Conservation (phyloP, 2,329 filamentous ascomycete genomes). For the Ophiocordyceps unilateralis region DNA sequence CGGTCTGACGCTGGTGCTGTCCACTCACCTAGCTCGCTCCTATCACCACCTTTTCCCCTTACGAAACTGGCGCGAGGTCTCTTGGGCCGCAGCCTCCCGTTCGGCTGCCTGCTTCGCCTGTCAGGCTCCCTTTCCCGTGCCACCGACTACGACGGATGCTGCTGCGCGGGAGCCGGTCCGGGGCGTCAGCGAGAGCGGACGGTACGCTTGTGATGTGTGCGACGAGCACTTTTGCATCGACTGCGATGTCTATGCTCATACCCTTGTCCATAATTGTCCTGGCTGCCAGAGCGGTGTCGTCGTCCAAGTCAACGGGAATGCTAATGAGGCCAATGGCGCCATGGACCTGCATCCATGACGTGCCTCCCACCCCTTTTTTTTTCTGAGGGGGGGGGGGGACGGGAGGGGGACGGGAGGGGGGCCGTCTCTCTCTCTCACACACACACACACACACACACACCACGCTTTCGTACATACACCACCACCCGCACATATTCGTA, state of each 20-base stretch:
- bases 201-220: slow-evolving; percentile 84
- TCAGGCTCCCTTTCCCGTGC: slow-evolving; percentile 55
- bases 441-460: too few species aligned
- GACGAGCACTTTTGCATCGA: slow-evolving; percentile 91
- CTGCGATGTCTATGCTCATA: slow-evolving; percentile 89
- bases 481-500: too few species aligned
- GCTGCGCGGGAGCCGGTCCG: slow-evolving; percentile 16
- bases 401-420: too few species aligned
- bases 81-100: slow-evolving; percentile 53
- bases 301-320: too few species aligned
- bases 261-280: slow-evolving; percentile 89
- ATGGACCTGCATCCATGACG: too few species aligned
- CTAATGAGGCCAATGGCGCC: too few species aligned
- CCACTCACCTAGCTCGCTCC: slow-evolving; percentile 80
- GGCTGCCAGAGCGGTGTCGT: slow-evolving; percentile 50
- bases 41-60: slow-evolving; percentile 89
- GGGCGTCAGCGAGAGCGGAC: slow-evolving; percentile 66
- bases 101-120: slow-evolving; percentile 65
- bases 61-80: slow-evolving; percentile 77
- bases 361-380: too few species aligned
- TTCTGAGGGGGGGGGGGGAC: too few species aligned
- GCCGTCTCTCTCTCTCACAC: too few species aligned
- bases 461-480: too few species aligned
- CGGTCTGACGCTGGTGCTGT: slow-evolving; percentile 80
- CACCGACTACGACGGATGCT: slow-evolving; percentile 22